Base-by-base conservation (phyloP, 345 rosid species). In the Populus nigra region DNA sequence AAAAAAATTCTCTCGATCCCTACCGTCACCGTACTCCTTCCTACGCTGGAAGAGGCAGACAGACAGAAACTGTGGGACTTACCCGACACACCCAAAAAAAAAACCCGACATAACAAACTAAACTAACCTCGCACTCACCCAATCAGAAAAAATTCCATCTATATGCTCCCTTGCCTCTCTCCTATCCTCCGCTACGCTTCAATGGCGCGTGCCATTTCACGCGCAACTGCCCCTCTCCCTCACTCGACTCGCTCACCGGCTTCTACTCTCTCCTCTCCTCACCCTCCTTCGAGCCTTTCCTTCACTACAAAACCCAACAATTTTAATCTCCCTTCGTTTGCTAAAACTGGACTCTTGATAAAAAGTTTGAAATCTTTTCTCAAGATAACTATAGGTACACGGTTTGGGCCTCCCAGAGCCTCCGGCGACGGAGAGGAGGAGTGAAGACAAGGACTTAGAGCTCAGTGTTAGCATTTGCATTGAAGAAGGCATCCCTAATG, bases 401-500 rank as follows among this genome's bases (percentile, higher is more conserved):
- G 67, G 81, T 84, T 4, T 87, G 75, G 35, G 90, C 88, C 31
- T 78, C 79, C 68, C 86, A 85, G 87, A 27, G 27, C 27, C 27
- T 84, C 84, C 86, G 92, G 74, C 83, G 87, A 80, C 81, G 85
- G 66, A 61, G 9, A 84, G 77, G 16, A 91, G 84, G 88, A 86
- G 78, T 66, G 90, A 85, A 71, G 86, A 83, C 69, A 89, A 80
- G 78, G 91, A 88, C 71, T 72, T 93, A 76, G 90, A 93, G 88
- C 97, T 96, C 84, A 83, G 68, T 53, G 99, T 90, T 73, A 84
- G 90, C 71, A 93, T 96, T 83, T 90, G 95, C 78, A 87, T 93
- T 77, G 98, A 96, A 45, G 98, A 93, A 45, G 89, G 81, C 74
- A 83, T 96, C 61, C 99, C 98, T 71, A 88, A 93, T 73, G 99